Evolutionary conservation across 169 alveolate species (phyloP), one percentile per base, ranked within the genome.

Genomic region (Perkinsus olseni): DNA sequence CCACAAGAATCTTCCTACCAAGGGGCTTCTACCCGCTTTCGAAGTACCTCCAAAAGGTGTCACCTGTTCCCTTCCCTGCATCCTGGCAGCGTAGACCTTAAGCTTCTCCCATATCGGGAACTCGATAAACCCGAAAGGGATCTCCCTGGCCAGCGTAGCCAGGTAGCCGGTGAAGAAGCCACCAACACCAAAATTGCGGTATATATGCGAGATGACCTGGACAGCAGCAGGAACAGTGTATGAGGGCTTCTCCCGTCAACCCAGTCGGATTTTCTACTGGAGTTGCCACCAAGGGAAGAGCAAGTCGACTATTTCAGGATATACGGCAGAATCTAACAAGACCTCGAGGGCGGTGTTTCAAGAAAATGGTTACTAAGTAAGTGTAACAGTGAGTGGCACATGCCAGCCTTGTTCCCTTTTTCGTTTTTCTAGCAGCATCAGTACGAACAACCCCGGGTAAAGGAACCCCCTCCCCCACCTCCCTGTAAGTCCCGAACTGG

Each of bases 81-180:
- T 91, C 93, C 92, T 40, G 21, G 93, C 93, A 8, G 21, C 37
- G 0, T 39, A n/a, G 21, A 39, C 39, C 74, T 95, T 96, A 10
- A 95, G 74, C 6, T 74, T 74, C 92, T 96, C 97, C 93, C 94
- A 96, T 21, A 95, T 74, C 37, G 96, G 96, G 74, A 96, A 94
- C 93, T 96, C 96, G n/a, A 96, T 94, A 24, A 94, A 92, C 36
- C 94, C 94, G 91, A 96, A 96, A 6, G 97, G 97, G 28, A 96
- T 90, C 93, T 96, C 97, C 92, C 97, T 91, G 21, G 91, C 74
- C n/a, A 95, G 62, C 4, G 96, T 93, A 0, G 96, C 74, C 37
- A 45, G 34, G 90, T 94, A 94, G 4, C 97, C 97, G 39, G 93
- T 62, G 74, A 95, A 96, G 39, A 96, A 95, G 34, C 82, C 82